Base-by-base conservation (phyloP, 352 stramenopile genomes). In the Phytophthora syringae region DNA sequence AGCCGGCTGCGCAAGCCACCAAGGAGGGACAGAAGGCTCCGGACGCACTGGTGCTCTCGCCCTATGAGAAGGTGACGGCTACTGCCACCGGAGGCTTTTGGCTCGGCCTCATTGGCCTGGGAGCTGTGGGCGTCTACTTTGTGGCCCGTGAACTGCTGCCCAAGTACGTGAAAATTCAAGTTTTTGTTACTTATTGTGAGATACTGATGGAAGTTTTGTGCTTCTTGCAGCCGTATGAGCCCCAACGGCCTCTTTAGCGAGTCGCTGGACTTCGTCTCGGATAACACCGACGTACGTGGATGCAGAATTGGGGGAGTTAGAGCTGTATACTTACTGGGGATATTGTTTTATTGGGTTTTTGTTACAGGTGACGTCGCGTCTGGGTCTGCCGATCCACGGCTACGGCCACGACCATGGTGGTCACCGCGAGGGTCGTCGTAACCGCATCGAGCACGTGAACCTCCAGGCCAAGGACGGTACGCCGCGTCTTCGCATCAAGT, bases 391-490 rank as follows among this genome's bases (percentile, higher is more conserved):
- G 1, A 76, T 98, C 45, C 96, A 98, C 73, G 94, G 89, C 39
- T 98, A 98, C 67, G 94, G 95, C 22, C 80, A 94, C 51, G 95
- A 98, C 85, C 89, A 98, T 72, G 90, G 90, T 47, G 89, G 92
- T 6, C 84, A 97, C 77, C 92, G 94, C 30, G 95, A 98, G 70
- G 94, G 95, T 48, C 89, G 95, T 67, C 80, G 94, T 56, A 98
- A 98, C 79, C 97, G 97, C 72, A 97, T 98, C 64, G 95, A 98
- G 69, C 83, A 98, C 76, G 97, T 97, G 18, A 85, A 98, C 68
- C 95, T 98, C 58, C 89, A 84, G 40, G 76, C 88, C 65, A 89
- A 94, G 70, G 90, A 97, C 42, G 94, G 86, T 60, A 90, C 89
- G 53, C 81, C 84, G 52, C 85, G 84, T 73, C 81, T 91, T 43